Evolutionary conservation across 1,284 basidiomycete genomes (phyloP), one percentile per base, ranked within the genome.

Genomic region (Microbotryum lychnidis-dioicae): DNA sequence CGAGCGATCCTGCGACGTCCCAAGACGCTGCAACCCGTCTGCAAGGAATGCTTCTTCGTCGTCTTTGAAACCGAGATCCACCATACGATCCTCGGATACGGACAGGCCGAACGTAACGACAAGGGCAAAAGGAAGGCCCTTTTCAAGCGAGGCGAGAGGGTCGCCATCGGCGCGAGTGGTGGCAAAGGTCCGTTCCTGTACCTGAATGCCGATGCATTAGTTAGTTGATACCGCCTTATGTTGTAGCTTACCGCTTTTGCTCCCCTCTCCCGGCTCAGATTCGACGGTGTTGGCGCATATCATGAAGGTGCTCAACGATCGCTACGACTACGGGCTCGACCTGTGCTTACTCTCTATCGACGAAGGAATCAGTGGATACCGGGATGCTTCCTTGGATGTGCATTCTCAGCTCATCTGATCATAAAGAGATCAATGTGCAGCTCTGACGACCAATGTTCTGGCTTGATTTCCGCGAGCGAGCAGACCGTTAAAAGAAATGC

Each of bases 11-110:
- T 99, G 47, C 93, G 91, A 72, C 81, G 94, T 23, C 94, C 94
- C 12, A 99, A 99, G 76, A 99, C 94, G 1, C 92, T 92, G 0
- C 93, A 97, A 54, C 62, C 68, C 23, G 66, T 69, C 20, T 66
- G 66, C 66, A 64, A 68, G 42, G 60, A 62, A 48, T 73, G 72
- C 61, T 74, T 73, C 67, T 99, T 91, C 79, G 84, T 85, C 72
- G 91, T 97, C 46, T 99, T 99, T 70, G 94, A 99, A 79, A 94
- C 91, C 0, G 94, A 99, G 75, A 87, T 99, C 44, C 96, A 99
- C 77, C 87, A 94, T 74, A 97, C 96, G 0, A 97, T 98, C 72
- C 83, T 79, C 56, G 67, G 70, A 23, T 63, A 65, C 50, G 66
- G 67, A 3, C 62, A 67, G 25, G 69, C 68, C 9, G 70, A 71